Evolutionary conservation across 1,139 yeast species (phyloP).

Genomic region (Debaryomyces psychrophilus): DNA sequence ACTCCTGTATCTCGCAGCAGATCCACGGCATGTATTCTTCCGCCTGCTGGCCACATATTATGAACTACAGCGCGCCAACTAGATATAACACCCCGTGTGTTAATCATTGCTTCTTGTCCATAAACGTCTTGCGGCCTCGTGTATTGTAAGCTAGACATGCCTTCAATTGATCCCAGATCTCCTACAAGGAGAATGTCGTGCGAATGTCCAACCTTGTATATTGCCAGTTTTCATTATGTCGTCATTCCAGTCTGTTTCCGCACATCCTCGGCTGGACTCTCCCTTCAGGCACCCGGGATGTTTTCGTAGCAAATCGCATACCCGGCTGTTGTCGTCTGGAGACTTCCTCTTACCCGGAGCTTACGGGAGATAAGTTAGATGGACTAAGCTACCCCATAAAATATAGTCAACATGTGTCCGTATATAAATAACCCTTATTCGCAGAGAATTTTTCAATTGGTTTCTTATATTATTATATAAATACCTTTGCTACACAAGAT

Average conservation of each 20-base stretch:
- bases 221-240: too few species aligned
- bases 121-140: too few species aligned
- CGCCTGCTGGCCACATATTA: too few species aligned
- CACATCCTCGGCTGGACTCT: constrained; percentile 1
- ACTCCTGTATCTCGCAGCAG: too few species aligned
- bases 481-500: background rate
- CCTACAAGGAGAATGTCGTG: too few species aligned
- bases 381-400: constrained; percentile 7
- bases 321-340: constrained; percentile 3
- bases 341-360: constrained; percentile 3
- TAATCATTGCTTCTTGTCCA: too few species aligned
- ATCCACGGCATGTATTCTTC: too few species aligned
- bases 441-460: constrained; percentile 3
- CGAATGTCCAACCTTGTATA: too few species aligned
- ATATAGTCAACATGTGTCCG: background rate
- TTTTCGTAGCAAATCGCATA: background rate
- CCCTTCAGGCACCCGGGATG: background rate
- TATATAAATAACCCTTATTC: constrained; percentile 6
- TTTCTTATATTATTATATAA: background rate
- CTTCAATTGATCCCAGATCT: too few species aligned
- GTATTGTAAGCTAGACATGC: too few species aligned
- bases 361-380: background rate
- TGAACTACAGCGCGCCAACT: too few species aligned
- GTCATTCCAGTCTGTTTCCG: background rate
- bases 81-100: too few species aligned